Base-by-base conservation (phyloP, 2,329 filamentous ascomycete species). In the Coniochaeta hoffmannii region DNA sequence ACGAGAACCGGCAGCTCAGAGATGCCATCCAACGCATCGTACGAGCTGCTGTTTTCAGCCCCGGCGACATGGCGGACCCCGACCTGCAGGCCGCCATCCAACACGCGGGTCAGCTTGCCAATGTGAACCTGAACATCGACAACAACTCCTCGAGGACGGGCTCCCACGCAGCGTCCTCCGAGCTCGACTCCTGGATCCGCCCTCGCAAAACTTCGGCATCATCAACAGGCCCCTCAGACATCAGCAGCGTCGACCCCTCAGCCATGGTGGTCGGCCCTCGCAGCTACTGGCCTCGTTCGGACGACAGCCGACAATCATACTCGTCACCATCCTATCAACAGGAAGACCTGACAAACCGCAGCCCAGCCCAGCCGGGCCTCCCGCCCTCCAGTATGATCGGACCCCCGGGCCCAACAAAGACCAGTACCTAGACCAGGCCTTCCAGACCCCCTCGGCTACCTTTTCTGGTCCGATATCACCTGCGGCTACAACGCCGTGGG, bases 391-490 rank as follows among this genome's bases (percentile, higher is more conserved):
- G 9, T 3, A 38, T 22, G n/a, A 38, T n/a, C 36, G 19, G 9
- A 14, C 36, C 36, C 5, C 36, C n/a, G n/a, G n/a, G n/a, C 36
- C 36, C 36, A 22, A 38, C 36, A 38, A 17, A 38, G 36, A 14
- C n/a, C 4, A 14, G 15, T 38, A 38, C 36, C 36, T 38, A 11
- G 53, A 34, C 7, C 57, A 57, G 2, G 38, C 30, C 59, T 54
- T 56, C 54, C 57, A 57, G 50, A 60, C 55, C 57, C 38, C 31
- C 15, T 52, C 19, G 59, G 59, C 41, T 59, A 53, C 55, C 36
- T 38, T 8, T 38, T 38, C 36, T 38, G 36, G 36, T 38, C 36
- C 36, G 36, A 14, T 11, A 14, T 38, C n/a, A n/a, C n/a, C 36
- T 38, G 19, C 36, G 36, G 15, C 36, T 38, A 38, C 36, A 14